These are phyloP conservation scores for Pyrus bretschneideri DNA, from an alignment of 306 rosid genomes.

Conservation along the genomic window DNA sequence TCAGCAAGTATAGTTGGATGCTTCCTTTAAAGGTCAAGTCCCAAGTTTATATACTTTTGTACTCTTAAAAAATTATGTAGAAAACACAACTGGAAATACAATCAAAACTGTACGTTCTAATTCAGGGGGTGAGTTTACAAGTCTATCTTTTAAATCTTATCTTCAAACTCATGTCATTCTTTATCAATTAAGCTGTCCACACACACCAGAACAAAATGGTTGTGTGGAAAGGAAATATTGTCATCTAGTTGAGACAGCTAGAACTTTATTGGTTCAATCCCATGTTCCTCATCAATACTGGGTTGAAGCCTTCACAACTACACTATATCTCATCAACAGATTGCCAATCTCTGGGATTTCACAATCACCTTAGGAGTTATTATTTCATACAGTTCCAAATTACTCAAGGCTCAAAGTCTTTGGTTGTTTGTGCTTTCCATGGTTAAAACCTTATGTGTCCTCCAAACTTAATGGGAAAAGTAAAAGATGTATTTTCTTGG, in stretches of 20 bases:
- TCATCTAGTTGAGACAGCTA: not conserved
- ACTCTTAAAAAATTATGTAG: too few species aligned
- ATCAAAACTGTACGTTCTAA: not conserved
- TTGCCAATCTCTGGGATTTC: not conserved
- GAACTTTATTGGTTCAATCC: not conserved
- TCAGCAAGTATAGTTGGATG: not conserved
- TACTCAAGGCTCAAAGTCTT: too few species aligned
- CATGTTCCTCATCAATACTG: not conserved
- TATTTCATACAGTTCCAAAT: too few species aligned
- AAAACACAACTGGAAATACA: not conserved
- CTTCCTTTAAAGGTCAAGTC: not conserved
- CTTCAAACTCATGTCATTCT: not conserved
- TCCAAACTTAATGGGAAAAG: too few species aligned
- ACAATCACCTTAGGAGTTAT: too few species aligned
- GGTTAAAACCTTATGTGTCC: too few species aligned
- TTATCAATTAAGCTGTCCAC: not conserved
- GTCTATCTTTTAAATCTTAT: not conserved
- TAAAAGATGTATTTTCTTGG: too few species aligned
- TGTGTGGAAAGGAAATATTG: not conserved
- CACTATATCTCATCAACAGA: too few species aligned
- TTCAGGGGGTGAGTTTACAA: not conserved
- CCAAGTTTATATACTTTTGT: not conserved
- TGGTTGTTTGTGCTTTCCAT: too few species aligned
- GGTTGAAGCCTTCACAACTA: not conserved
- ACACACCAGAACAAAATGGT: not conserved